Evolutionary conservation across 2,329 filamentous ascomycete species (phyloP).

Genomic region (Botrytis fabae): DNA sequence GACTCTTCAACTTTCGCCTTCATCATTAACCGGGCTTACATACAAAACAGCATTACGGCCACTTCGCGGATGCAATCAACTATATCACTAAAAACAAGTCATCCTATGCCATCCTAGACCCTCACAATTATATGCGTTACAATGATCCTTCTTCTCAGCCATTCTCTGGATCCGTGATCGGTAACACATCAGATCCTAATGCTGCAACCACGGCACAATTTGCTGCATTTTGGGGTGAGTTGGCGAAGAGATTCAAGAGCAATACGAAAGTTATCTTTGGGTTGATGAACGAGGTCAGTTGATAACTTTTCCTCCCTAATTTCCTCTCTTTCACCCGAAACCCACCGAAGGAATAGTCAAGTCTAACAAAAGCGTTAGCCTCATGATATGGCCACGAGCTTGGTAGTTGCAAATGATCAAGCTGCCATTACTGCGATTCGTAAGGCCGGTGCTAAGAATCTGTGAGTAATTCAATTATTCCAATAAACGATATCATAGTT

Average conservation of each 20-base stretch:
- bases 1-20: background rate
- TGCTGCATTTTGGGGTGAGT: conserved; percentile 51
- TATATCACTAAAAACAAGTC: conserved; percentile 52
- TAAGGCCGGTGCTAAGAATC: conserved; percentile 46
- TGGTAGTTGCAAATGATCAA: conserved; percentile 51
- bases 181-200: conserved; percentile 46
- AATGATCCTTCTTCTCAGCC: conserved; percentile 53
- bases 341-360: background rate
- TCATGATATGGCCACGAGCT: conserved; percentile 50
- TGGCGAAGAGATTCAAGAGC: conserved; percentile 48
- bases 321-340: background rate
- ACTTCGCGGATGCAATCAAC: conserved; percentile 50
- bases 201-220: conserved; percentile 51
- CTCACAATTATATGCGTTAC: conserved; percentile 57
- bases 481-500: background rate
- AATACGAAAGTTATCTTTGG: conserved; percentile 52
- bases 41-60: conserved; percentile 44
- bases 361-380: conserved; percentile 36
- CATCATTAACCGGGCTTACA: background rate
- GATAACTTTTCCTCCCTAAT: background rate
- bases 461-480: conserved; percentile 33
- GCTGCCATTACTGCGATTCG: conserved; percentile 50
- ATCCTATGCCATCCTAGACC: conserved; percentile 50
- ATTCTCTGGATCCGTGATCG: conserved; percentile 51
- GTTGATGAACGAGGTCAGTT: conserved; percentile 45